Evolutionary conservation across 768 basidiomycete genomes (phyloP).

Genomic region (Rhizopogon salebrosus): DNA sequence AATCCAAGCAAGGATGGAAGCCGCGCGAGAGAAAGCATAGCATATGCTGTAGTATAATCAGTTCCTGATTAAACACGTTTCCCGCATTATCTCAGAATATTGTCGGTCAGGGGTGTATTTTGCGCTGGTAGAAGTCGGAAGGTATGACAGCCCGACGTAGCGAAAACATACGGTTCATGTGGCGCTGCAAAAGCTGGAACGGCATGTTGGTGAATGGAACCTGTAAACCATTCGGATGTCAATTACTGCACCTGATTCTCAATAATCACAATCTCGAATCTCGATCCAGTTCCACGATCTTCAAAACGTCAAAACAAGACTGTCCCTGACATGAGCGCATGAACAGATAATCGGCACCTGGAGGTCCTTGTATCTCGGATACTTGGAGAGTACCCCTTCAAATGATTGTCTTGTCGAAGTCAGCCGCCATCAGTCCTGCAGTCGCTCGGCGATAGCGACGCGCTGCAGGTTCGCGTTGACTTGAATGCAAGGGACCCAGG

Average conservation of each 20-base stretch:
- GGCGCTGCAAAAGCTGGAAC: not conserved
- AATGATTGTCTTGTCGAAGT: no score
- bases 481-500: no score
- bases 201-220: no score
- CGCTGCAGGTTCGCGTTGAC: no score
- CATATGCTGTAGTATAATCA: not conserved
- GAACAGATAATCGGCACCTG: no score
- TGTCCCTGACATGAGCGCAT: no score
- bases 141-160: not conserved
- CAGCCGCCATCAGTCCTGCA: not conserved
- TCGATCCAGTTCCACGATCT: not conserved
- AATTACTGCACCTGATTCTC: not conserved
- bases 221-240: no score
- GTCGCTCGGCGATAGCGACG: not conserved
- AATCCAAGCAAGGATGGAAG: not conserved
- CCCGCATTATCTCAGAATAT: not conserved
- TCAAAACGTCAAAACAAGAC: not conserved
- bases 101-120: not conserved
- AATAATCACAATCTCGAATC: no score
- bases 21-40: not conserved
- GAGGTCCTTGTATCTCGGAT: not conserved
- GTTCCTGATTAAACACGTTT: not conserved
- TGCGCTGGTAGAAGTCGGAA: not conserved
- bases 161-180: not conserved
- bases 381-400: no score